Percentiles rank a stretch among this genome's conserved stretches.
Evolutionary conservation across 163 green algal species (phyloP).

Genomic region (Scenedesmus sp.): DNA sequence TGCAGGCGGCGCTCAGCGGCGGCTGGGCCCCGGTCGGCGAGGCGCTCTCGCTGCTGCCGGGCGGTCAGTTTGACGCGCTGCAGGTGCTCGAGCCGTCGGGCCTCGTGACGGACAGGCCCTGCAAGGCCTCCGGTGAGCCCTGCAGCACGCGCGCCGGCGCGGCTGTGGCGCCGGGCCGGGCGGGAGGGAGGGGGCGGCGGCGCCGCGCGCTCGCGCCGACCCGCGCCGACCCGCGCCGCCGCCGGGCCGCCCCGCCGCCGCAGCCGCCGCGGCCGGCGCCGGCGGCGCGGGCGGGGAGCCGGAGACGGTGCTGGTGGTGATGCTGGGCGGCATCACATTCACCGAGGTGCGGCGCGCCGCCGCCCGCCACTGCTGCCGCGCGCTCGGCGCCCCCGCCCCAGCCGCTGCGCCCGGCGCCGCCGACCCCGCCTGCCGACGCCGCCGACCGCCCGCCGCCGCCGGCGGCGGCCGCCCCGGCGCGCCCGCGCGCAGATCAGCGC

Average conservation of each 20-base stretch:
- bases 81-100: conserved; percentile 53
- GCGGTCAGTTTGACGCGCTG: conserved; percentile 76
- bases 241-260: too few species aligned
- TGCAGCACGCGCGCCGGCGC: too few species aligned
- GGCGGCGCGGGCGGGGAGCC: conserved; percentile 19
- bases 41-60: conserved; percentile 72
- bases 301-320: conserved; percentile 81
- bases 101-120: conserved; percentile 12
- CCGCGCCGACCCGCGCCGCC: too few species aligned
- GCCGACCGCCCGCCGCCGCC: too few species aligned
- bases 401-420: too few species aligned
- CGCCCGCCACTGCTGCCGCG: not conserved
- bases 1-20: conserved; percentile 76
- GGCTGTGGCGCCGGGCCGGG: too few species aligned
- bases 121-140: too few species aligned
- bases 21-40: conserved; percentile 54
- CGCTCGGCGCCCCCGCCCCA: not conserved
- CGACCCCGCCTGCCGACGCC: too few species aligned
- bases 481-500: conserved; percentile 58
- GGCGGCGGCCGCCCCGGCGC: not conserved
- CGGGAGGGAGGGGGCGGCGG: too few species aligned
- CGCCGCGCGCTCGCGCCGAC: too few species aligned
- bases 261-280: too few species aligned
- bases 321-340: conserved; percentile 92
- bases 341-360: conserved; percentile 62